A percentile compares a stretch with the other conserved stretches of the same genome.
Evolutionary conservation across 2,329 filamentous ascomycete genomes (phyloP).

Genomic region (Atkinsonella texensis): DNA sequence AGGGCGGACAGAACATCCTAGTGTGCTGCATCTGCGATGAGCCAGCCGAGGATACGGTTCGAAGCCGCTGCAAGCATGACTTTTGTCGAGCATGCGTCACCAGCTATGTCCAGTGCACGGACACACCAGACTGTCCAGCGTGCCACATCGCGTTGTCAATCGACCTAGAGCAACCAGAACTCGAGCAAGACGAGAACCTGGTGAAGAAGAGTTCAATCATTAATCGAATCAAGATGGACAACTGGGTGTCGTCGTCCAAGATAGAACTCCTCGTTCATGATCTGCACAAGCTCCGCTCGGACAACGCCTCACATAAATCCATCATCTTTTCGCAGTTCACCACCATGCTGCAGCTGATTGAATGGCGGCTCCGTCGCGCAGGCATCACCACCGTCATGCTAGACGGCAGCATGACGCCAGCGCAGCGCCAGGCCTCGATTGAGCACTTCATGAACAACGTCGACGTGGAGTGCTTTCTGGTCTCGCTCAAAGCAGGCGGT

Average conservation of each 20-base stretch:
- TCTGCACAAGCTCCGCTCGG: slow-evolving; percentile 78
- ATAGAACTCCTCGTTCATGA: slow-evolving; percentile 95
- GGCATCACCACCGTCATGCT: slow-evolving; percentile 98
- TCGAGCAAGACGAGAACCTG: slow-evolving; percentile 76
- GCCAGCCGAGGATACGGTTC: slow-evolving; percentile 86
- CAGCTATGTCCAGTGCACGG: slow-evolving; percentile 59
- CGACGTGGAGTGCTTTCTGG: slow-evolving; percentile 89
- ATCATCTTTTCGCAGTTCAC: slow-evolving; percentile 98
- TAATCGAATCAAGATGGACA: slow-evolving; percentile 97
- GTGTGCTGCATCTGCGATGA: slow-evolving; percentile 96
- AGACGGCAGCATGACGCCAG: slow-evolving; percentile 92
- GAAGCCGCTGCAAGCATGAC: slow-evolving; percentile 85
- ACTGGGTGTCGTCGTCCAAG: slow-evolving; percentile 97
- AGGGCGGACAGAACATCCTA: slow-evolving; percentile 79
- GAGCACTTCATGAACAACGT: slow-evolving; percentile 94
- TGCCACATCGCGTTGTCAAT: slow-evolving; percentile 87
- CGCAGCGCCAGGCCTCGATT: slow-evolving; percentile 85
- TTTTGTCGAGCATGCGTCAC: slow-evolving; percentile 31
- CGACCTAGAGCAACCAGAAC: slow-evolving; percentile 88
- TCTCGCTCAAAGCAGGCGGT: slow-evolving; percentile 90
- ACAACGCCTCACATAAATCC: slow-evolving; percentile 88
- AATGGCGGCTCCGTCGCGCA: slow-evolving; percentile 92
- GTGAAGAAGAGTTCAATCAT: slow-evolving; percentile 97
- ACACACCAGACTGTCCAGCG: slow-evolving; percentile 69
- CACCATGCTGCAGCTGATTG: slow-evolving; percentile 91